Evolutionary conservation across 1,284 basidiomycete genomes (phyloP).

Genomic region (Phenoliferia sp.): DNA sequence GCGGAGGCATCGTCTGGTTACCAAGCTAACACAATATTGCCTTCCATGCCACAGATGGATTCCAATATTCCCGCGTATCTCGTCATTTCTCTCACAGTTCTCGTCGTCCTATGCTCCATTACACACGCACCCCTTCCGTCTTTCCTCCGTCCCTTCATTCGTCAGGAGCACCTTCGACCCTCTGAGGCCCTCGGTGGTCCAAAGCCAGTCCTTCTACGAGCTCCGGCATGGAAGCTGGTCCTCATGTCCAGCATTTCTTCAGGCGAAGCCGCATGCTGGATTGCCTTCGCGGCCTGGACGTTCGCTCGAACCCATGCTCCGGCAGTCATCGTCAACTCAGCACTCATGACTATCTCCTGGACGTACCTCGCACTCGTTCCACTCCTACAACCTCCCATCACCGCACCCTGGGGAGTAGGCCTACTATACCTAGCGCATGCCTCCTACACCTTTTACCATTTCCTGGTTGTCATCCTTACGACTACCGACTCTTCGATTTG

Average conservation of each 20-base stretch:
- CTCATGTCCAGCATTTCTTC: neutral
- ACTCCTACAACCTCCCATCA: neutral
- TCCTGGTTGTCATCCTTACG: neutral
- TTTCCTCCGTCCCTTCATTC: neutral
- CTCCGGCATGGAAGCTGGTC: neutral
- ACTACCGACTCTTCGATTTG: neutral
- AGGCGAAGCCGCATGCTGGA: neutral
- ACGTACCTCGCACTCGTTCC: neutral
- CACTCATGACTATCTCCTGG: neutral
- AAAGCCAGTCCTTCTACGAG: neutral
- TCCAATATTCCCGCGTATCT: neutral
- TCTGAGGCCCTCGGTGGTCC: neutral
- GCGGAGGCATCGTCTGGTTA: no score
- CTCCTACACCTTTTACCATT: neutral
- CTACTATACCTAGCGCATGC: neutral
- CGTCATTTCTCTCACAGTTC: neutral
- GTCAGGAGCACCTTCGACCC: neutral
- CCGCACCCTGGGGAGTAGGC: neutral
- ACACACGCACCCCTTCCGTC: neutral
- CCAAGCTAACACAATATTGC: no score
- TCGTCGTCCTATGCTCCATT: neutral
- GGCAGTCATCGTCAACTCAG: neutral
- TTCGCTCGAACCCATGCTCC: neutral
- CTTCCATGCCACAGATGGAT: neutral
- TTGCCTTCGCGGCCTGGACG: neutral